Base-by-base conservation (phyloP, 1,284 basidiomycete species). In the Irpex sp. region DNA sequence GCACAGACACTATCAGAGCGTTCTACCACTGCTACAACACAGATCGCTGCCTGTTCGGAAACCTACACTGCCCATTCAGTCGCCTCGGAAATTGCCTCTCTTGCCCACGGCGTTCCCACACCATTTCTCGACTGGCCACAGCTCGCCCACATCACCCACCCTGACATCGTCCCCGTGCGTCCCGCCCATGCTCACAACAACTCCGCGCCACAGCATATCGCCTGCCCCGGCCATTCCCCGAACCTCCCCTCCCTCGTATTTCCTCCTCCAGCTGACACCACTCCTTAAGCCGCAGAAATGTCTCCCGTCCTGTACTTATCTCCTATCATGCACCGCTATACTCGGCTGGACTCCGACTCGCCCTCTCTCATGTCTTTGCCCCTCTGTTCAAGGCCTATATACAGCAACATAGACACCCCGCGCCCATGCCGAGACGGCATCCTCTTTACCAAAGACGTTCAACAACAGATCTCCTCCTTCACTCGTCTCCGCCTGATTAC, bases 201-300 rank as follows among this genome's bases (percentile, higher is more conserved):
- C 14, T 55, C 57, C 57, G 16, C 57, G 37, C 57, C 18, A 16
- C 57, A 16, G 28, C 28, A 33, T 33, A 33, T 33, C 28, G 28
- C 18, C 28, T 58, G 18, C 58, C 58, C 36, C 58, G 48, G 45
- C 55, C 53, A 49, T 49, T 53, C 47, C 33, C 57, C 57, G 36
- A 28, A 47, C 45, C 57, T 58, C 36, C 56, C 21, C 18, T 23
- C n/a, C 39, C 39, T 37, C 23, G 14, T 37, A 9, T 37, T 56
- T 14, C 28, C 28, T 35, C 55, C 35, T 33, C 37, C 18, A 14
- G 8, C 28, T 23, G 55, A 19, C 35, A 10, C 55, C 37, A 14
- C 39, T 45, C 39, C 39, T 45, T 14, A 16, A 10, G n/a, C n/a
- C 39, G 39, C 39, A n/a, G 39, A 33, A 33, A 33, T 33, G 28